Percentiles rank a stretch among this genome's conserved stretches.
These are phyloP conservation scores for Craterostigma plantagineum DNA, from an alignment of 257 asterid genomes.

Conservation along the genomic window DNA sequence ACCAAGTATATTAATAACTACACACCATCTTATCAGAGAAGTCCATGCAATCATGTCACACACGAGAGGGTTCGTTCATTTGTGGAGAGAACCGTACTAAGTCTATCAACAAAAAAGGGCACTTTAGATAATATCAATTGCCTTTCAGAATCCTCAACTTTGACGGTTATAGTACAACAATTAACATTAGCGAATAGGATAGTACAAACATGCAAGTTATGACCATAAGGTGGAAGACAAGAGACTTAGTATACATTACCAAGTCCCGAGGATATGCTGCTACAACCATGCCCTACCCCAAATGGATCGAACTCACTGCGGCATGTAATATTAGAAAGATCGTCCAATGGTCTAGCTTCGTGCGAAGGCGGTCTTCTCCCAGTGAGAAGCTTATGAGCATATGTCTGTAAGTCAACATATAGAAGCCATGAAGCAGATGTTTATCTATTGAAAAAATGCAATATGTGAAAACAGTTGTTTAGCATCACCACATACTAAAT, in stretches of 20 bases:
- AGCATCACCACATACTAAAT: background rate
- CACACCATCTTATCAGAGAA: too few species aligned
- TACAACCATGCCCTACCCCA: constrained; percentile 85
- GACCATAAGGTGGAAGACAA: constrained; percentile 7
- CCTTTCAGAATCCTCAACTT: too few species aligned
- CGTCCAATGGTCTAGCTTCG: constrained; percentile 16
- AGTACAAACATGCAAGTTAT: constrained; percentile 6
- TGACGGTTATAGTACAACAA: too few species aligned
- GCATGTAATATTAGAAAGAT: constrained; percentile 16
- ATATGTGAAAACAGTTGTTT: constrained; percentile 4
- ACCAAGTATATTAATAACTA: constrained; percentile 1
- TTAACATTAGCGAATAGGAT: too few species aligned
- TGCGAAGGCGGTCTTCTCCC: constrained; percentile 44
- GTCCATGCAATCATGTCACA: too few species aligned
- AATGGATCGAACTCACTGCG: constrained; percentile 43
- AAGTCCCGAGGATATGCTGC: constrained; percentile 83
- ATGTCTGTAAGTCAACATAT: constrained; percentile 30
- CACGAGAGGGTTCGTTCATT: too few species aligned
- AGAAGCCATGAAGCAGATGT: constrained; percentile 2
- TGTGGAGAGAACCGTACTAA: too few species aligned
- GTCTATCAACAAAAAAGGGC: too few species aligned
- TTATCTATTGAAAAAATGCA: background rate
- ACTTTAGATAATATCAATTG: too few species aligned
- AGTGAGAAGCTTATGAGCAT: constrained; percentile 83
- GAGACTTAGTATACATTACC: constrained; percentile 21